Evolutionary conservation across 192 early-diverging fungal species (phyloP).

Genomic region (Umbelopsis sp.): DNA sequence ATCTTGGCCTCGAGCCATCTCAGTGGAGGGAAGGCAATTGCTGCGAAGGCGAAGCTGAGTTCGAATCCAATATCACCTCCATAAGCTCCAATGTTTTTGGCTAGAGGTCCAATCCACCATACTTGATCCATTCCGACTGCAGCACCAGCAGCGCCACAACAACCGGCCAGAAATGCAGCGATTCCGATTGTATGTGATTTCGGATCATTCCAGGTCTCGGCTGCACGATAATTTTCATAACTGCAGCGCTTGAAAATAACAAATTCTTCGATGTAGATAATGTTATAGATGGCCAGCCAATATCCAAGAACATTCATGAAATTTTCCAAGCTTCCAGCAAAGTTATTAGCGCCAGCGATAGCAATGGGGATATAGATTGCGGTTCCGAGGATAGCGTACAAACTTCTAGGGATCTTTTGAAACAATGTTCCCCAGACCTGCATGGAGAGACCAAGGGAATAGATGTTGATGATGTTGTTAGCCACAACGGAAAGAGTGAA

Average conservation of each 20-base stretch:
- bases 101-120: conserved; percentile 19
- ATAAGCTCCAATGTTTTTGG: conserved; percentile 18
- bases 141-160: conserved; percentile 30
- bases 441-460: conserved; percentile 39
- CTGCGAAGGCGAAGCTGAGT: conserved; percentile 30
- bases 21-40: conserved; percentile 25
- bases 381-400: conserved; percentile 36
- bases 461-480: conserved; percentile 43
- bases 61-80: conserved; percentile 35
- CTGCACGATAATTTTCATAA: conserved; percentile 7
- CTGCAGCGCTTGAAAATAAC: conserved; percentile 21
- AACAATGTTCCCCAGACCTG: conserved; percentile 31
- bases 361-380: conserved; percentile 32
- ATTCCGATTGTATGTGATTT: conserved; percentile 27
- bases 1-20: conserved; percentile 23
- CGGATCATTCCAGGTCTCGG: conserved; percentile 30
- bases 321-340: conserved; percentile 31
- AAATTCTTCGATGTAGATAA: conserved; percentile 22
- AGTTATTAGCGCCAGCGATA: conserved; percentile 24
- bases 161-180: conserved; percentile 28
- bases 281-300: conserved; percentile 34
- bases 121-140: conserved; percentile 40
- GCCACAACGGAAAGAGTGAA: conserved; percentile 36
- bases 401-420: conserved; percentile 21
- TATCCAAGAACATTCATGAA: conserved; percentile 40